These are phyloP conservation scores for Clausena lansium DNA, from an alignment of 345 rosid species.

Conservation along the genomic window DNA sequence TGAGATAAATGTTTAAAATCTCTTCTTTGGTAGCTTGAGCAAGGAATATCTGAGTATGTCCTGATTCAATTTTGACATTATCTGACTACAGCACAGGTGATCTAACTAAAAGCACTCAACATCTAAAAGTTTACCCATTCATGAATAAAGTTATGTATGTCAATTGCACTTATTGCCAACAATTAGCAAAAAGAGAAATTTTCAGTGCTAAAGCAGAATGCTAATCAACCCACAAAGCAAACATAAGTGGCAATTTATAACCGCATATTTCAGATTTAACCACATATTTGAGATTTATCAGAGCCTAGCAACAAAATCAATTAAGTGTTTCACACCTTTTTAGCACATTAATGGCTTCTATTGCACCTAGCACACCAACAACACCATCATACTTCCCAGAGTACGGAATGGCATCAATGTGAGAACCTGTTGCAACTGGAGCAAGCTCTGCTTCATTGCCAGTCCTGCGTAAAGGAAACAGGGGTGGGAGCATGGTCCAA, in stretches of 20 bases:
- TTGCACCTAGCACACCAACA: slow-evolving; percentile 94
- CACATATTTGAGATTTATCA: too few relatives aligned
- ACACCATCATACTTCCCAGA: slow-evolving; percentile 97
- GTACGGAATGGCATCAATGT: slow-evolving; percentile 95
- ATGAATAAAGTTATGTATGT: background rate
- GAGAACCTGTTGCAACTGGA: slow-evolving; percentile 90
- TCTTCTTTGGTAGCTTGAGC: background rate
- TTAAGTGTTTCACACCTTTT: slow-evolving; percentile 53
- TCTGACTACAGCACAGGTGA: background rate
- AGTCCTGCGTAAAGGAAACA: slow-evolving; percentile 45
- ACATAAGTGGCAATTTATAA: background rate
- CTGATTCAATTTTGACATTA: background rate
- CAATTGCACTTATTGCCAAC: background rate
- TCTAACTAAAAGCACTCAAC: background rate
- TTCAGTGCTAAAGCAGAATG: background rate
- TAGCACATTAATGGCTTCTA: slow-evolving; percentile 88
- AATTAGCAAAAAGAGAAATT: background rate
- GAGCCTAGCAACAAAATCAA: slow-evolving; percentile 10
- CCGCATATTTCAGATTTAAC: background rate
- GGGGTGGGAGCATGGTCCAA: background rate
- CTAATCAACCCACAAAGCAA: background rate
- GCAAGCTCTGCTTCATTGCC: slow-evolving; percentile 68
- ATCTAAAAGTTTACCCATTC: background rate
- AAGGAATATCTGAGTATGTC: background rate
- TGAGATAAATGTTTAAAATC: background rate